Conservation (phyloP, 164 flowering plant species). For the Malania oleifera region DNA sequence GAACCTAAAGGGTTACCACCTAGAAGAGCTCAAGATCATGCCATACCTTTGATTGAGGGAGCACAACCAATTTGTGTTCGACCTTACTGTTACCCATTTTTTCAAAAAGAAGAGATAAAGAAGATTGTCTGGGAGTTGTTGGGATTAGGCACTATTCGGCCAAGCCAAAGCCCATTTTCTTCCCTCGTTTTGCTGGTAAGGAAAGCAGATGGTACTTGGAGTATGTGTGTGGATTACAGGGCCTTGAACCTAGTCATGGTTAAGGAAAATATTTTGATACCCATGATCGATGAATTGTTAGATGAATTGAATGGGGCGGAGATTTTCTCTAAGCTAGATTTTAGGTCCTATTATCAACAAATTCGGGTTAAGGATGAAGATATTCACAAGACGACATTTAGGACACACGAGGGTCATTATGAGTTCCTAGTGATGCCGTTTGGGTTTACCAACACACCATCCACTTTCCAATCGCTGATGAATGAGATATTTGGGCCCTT, state of each 20-base stretch:
- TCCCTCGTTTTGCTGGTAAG: not conserved
- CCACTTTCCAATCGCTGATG: not conserved
- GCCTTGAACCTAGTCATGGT: not conserved
- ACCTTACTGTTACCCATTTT: too few species aligned
- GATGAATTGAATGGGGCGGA: not conserved
- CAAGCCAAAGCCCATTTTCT: not conserved
- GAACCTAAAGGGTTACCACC: too few species aligned
- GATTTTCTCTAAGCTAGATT: not conserved
- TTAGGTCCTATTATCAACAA: not conserved
- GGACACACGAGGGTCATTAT: not conserved
- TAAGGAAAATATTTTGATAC: not conserved
- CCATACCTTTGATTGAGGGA: too few species aligned
- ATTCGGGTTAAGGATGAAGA: not conserved
- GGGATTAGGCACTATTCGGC: not conserved
- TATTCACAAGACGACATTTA: not conserved
- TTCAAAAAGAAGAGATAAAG: not conserved
- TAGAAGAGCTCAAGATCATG: too few species aligned
- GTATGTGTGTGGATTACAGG: too few species aligned
- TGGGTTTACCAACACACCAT: not conserved
- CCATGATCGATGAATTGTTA: not conserved
- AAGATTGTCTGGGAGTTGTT: not conserved
- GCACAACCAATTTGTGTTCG: too few species aligned
- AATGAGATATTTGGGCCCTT: not conserved
- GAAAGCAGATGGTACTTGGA: too few species aligned
- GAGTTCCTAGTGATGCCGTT: too few species aligned